A percentile compares a stretch with the other conserved stretches of the same genome.
Conservation (phyloP, 2,329 filamentous ascomycete genomes). For the Pochonia chlamydosporia region DNA sequence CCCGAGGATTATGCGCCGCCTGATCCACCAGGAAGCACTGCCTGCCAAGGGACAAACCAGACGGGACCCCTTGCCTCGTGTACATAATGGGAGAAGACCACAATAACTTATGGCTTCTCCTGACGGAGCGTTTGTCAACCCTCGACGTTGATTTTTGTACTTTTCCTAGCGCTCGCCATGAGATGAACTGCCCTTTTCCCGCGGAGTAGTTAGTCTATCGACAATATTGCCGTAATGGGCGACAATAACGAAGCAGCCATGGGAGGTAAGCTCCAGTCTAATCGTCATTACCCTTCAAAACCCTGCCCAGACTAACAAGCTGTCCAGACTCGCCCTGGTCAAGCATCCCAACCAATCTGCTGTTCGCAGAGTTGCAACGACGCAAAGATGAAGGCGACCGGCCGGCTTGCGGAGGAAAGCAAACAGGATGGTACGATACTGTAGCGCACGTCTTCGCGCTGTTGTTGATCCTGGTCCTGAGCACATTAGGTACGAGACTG, state of each 20-base stretch:
- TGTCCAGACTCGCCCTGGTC: constrained; percentile 32
- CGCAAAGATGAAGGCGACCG: constrained; percentile 36
- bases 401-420: constrained; percentile 47
- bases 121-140: neutral
- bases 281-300: too few relatives aligned
- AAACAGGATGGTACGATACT: constrained; percentile 57
- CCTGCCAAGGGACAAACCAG: too few relatives aligned
- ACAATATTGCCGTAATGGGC: constrained; percentile 11
- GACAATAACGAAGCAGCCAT: constrained; percentile 11
- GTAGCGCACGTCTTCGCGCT: constrained; percentile 62
- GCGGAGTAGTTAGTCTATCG: neutral
- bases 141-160: neutral
- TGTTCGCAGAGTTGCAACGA: constrained; percentile 46
- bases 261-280: constrained; percentile 6
- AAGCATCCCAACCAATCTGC: constrained; percentile 44
- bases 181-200: neutral
- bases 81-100: too few relatives aligned
- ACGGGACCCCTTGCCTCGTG: too few relatives aligned
- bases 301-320: neutral
- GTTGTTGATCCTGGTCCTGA: constrained; percentile 57
- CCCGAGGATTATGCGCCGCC: too few relatives aligned
- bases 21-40: too few relatives aligned
- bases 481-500: constrained; percentile 44
- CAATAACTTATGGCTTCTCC: neutral
- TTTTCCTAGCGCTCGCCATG: constrained; percentile 3